Percentiles rank a stretch among this genome's conserved stretches.
Evolutionary conservation across 208 protist species (phyloP).

Genomic region (Trypanosoma melophagium): DNA sequence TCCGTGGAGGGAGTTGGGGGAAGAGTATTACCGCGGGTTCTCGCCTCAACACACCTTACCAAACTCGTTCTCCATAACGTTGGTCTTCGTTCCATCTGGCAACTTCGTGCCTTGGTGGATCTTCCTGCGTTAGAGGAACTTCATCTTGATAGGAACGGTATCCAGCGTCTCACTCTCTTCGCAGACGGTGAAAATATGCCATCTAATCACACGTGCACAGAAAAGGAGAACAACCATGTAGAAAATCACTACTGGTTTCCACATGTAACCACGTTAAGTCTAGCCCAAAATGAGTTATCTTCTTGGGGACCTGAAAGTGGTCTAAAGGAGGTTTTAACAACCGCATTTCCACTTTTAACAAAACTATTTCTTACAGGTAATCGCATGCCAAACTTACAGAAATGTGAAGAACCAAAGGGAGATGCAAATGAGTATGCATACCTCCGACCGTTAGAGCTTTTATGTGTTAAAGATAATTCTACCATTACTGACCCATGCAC

Average conservation of each 20-base stretch:
- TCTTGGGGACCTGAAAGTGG: slow-evolving; percentile 55
- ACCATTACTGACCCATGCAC: slow-evolving; percentile 44
- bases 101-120: slow-evolving; percentile 55
- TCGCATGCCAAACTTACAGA: slow-evolving; percentile 48
- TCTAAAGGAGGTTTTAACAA: slow-evolving; percentile 39
- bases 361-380: slow-evolving; percentile 77
- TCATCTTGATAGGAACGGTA: slow-evolving; percentile 75
- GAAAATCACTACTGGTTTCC: slow-evolving; percentile 31
- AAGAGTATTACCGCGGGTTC: slow-evolving; percentile 2
- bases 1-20: too few relatives aligned
- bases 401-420: background rate
- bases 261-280: slow-evolving; percentile 64
- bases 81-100: slow-evolving; percentile 53
- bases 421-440: slow-evolving; percentile 34
- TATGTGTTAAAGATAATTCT: slow-evolving; percentile 79
- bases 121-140: slow-evolving; percentile 62
- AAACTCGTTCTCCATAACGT: slow-evolving; percentile 84
- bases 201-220: background rate
- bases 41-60: slow-evolving; percentile 42
- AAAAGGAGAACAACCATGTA: slow-evolving; percentile 5
- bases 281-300: slow-evolving; percentile 69
- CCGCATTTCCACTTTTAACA: slow-evolving; percentile 58
- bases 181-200: slow-evolving; percentile 3
- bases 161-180: slow-evolving; percentile 38
- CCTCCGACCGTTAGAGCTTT: slow-evolving; percentile 49